phyloP scores from a whole-genome alignment of 2,329 filamentous ascomycete genomes.

The Xylaria sp. region DNA sequence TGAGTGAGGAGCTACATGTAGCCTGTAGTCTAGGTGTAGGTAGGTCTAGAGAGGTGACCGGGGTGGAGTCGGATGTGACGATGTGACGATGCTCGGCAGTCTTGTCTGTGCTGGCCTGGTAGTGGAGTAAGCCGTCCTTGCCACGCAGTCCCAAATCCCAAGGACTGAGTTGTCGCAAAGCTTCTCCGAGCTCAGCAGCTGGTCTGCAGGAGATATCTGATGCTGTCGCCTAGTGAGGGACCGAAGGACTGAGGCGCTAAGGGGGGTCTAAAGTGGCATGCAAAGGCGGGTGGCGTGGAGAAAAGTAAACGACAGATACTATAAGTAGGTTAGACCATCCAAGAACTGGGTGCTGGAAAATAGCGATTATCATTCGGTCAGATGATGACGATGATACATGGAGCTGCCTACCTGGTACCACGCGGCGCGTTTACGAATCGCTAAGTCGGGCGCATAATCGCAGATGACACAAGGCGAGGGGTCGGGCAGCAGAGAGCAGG shows the following conservation, averaged over 20 bases:
- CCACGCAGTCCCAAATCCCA: slow-evolving; percentile 10
- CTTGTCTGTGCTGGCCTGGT: slow-evolving; percentile 1
- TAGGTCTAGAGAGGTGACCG: slow-evolving; percentile 19
- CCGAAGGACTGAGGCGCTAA: slow-evolving; percentile 2
- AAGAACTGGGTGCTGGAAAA: slow-evolving; percentile 27
- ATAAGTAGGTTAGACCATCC: slow-evolving; percentile 10
- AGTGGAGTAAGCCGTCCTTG: slow-evolving; percentile 13
- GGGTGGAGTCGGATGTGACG: slow-evolving; percentile 38
- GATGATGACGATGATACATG: slow-evolving; percentile 28
- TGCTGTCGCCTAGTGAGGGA: slow-evolving; percentile 7
- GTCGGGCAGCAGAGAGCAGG: slow-evolving; percentile 32
- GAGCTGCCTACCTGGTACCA: slow-evolving; percentile 37
- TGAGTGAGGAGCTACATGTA: slow-evolving; percentile 24
- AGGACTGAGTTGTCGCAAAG: slow-evolving; percentile 7
- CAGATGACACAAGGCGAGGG: slow-evolving; percentile 28
- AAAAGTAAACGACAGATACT: slow-evolving; percentile 15
- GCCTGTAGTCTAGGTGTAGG: not conserved
- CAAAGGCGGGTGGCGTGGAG: slow-evolving; percentile 35
- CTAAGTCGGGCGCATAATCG: slow-evolving; percentile 40
- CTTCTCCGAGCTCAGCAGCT: slow-evolving; percentile 5
- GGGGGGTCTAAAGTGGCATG: slow-evolving; percentile 14
- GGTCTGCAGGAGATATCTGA: slow-evolving; percentile 17
- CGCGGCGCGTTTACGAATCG: slow-evolving; percentile 43
- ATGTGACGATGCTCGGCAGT: slow-evolving; percentile 34
- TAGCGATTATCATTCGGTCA: slow-evolving; percentile 33